Evolutionary conservation across 805 yeast species (phyloP).

Genomic region (Wickerhamiella lipophila): DNA sequence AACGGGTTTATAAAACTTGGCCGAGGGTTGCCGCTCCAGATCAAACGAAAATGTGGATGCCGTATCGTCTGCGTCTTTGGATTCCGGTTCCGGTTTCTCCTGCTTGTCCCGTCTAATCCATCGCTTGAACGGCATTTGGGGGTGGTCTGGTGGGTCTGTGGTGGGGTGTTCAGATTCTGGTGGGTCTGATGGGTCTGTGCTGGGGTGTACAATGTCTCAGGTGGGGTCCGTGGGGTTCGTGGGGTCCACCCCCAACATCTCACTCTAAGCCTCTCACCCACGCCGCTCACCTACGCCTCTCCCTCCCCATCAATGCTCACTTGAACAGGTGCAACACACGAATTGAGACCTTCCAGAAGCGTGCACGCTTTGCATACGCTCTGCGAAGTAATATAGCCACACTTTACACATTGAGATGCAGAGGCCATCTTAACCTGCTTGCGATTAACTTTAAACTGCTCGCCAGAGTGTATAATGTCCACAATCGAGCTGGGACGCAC

Average conservation of each 20-base stretch:
- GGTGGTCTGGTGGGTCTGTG: too few species aligned
- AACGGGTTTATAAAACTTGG: constrained; percentile 37
- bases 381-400: constrained; percentile 87
- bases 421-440: constrained; percentile 18
- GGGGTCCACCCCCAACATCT: too few species aligned
- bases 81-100: not conserved
- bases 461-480: constrained; percentile 92
- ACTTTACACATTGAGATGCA: constrained; percentile 52
- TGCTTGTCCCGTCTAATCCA: constrained; percentile 1
- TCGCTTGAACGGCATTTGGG: not conserved
- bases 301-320: not conserved
- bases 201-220: too few species aligned
- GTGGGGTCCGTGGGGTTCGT: too few species aligned
- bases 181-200: not conserved
- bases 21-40: constrained; percentile 40
- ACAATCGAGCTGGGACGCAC: constrained; percentile 86
- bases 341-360: constrained; percentile 70
- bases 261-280: too few species aligned
- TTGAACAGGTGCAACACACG: constrained; percentile 17
- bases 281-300: too few species aligned
- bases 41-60: constrained; percentile 37
- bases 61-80: not conserved
- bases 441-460: constrained; percentile 26
- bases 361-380: constrained; percentile 87
- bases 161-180: too few species aligned